Conservation (phyloP, 1,284 basidiomycete species). For the Pulveroboletus sp. region DNA sequence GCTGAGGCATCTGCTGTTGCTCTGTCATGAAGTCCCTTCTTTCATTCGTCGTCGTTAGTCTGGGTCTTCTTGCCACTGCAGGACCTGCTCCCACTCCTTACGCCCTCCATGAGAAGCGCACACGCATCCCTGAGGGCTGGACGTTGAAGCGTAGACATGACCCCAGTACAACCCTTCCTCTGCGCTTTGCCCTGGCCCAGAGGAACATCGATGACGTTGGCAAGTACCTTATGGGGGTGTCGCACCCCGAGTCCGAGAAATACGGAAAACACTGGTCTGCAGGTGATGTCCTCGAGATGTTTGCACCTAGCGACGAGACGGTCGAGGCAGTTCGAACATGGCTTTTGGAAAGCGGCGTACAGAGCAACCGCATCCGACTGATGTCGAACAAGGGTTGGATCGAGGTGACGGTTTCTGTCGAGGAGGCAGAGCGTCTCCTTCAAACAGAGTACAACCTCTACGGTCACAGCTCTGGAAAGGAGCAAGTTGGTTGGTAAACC, state of each 20-base stretch:
- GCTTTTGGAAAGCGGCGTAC: slow-evolving; percentile 42
- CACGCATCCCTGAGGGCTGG: slow-evolving; percentile 38
- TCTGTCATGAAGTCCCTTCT: slow-evolving; percentile 19
- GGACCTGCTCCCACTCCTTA: slow-evolving; percentile 18
- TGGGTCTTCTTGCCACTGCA: slow-evolving; percentile 18
- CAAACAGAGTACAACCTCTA: slow-evolving; percentile 36
- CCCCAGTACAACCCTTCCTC: slow-evolving; percentile 29
- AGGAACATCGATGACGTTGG: slow-evolving; percentile 42
- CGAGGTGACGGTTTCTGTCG: slow-evolving; percentile 40
- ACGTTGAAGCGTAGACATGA: slow-evolving; percentile 30
- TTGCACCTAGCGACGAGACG: slow-evolving; percentile 42
- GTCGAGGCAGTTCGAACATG: slow-evolving; percentile 41
- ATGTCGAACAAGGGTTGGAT: slow-evolving; percentile 45
- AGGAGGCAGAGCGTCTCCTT: slow-evolving; percentile 41
- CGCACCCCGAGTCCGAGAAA: slow-evolving; percentile 43
- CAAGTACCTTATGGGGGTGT: slow-evolving; percentile 43
- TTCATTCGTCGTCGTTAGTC: slow-evolving; percentile 16
- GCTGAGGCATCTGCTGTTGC: neutral
- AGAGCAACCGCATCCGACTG: slow-evolving; percentile 33
- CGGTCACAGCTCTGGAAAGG: slow-evolving; percentile 39
- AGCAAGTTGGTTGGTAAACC: slow-evolving; percentile 41
- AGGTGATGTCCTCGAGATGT: slow-evolving; percentile 39
- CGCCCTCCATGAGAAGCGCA: slow-evolving; percentile 38
- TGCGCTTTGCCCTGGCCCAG: slow-evolving; percentile 45
- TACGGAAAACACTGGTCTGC: slow-evolving; percentile 48